Base-by-base conservation (phyloP, 1,284 basidiomycete genomes). In the Melanopsichium pennsylvanicum region DNA sequence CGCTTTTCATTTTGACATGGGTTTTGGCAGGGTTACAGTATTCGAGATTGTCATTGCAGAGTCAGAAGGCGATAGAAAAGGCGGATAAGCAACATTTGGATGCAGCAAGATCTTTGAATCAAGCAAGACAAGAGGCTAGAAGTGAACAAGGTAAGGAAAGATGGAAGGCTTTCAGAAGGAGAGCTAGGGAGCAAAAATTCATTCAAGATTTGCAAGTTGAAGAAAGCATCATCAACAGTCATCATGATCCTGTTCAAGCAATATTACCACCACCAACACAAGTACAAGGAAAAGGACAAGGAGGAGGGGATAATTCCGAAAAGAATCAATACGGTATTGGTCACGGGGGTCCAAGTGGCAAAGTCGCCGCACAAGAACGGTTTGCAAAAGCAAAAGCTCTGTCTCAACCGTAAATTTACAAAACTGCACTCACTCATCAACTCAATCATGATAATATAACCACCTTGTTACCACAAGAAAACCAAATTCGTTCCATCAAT, bases 311-410 rank as follows among this genome's bases (percentile, higher is more conserved):
- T n/a, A n/a, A n/a, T n/a, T n/a, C n/a, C n/a, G 27, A 29, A 29
- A 29, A 13, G 7, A 41, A 23, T 19, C 31, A 18, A 7, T 71
- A 46, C 22, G 59, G 56, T 0, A 26, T 72, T 0, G 70, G 70
- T 0, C 70, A 72, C 36, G 64, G 70, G 3, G 70, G 64, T 4
- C 70, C 70, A 10, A 64, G 64, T 22, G 69, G 69, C 0, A 71
- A 60, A 22, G 16, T 52, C 19, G 63, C 63, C 13, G 55, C 56
- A 0, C 32, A 52, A 21, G 39, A 61, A 37, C 23, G 63, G 4
- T 61, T 56, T 13, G 51, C 52, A 2, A 47, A 47, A 11, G 61
- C 61, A 10, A 38, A 55, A 15, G 18, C 25, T 5, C 26, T 22
- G 1, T n/a, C 33, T 5, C 37, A 32, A 5, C n/a, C 32, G 3